Percentiles rank a stretch among this genome's conserved stretches.
phyloP scores from a whole-genome alignment of 768 basidiomycete species.

The Punctularia strigosozonata region DNA sequence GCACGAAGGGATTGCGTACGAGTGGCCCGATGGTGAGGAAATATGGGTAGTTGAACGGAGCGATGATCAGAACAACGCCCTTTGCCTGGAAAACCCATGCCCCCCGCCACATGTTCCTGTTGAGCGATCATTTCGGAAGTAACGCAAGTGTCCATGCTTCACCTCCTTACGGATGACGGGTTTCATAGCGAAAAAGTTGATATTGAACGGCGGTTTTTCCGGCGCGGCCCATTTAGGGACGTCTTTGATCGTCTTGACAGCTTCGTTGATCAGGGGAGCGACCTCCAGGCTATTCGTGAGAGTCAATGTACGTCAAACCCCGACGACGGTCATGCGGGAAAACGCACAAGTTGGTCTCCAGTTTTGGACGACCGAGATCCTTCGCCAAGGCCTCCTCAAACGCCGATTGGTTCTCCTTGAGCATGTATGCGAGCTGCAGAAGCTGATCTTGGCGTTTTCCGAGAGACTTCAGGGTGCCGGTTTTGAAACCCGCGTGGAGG shows the following conservation, averaged over 20 bases:
- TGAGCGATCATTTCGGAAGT: too few species aligned
- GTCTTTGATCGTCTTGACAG: conserved; percentile 25
- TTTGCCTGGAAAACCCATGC: too few species aligned
- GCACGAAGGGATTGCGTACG: conserved; percentile 9
- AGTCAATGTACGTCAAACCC: neutral
- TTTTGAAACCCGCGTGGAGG: conserved; percentile 36
- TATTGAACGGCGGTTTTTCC: conserved; percentile 23
- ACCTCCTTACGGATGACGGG: conserved; percentile 38
- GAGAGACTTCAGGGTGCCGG: conserved; percentile 37
- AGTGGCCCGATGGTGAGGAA: conserved; percentile 44
- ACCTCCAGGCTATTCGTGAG: conserved; percentile 25
- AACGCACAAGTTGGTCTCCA: conserved; percentile 9
- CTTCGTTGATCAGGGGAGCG: conserved; percentile 20
- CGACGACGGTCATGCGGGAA: neutral
- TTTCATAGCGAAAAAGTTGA: conserved; percentile 36
- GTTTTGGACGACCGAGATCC: conserved; percentile 14
- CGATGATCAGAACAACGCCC: conserved; percentile 48
- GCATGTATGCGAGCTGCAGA: conserved; percentile 44
- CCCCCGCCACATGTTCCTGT: too few species aligned
- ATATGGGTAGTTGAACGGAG: conserved; percentile 60
- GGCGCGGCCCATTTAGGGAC: conserved; percentile 45
- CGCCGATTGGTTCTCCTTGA: conserved; percentile 47
- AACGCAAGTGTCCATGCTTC: too few species aligned
- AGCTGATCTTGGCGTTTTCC: conserved; percentile 57
- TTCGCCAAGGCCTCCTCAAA: conserved; percentile 32